phyloP scores from a whole-genome alignment of 1,284 basidiomycete genomes.

The Rhodotorula glutinis region DNA sequence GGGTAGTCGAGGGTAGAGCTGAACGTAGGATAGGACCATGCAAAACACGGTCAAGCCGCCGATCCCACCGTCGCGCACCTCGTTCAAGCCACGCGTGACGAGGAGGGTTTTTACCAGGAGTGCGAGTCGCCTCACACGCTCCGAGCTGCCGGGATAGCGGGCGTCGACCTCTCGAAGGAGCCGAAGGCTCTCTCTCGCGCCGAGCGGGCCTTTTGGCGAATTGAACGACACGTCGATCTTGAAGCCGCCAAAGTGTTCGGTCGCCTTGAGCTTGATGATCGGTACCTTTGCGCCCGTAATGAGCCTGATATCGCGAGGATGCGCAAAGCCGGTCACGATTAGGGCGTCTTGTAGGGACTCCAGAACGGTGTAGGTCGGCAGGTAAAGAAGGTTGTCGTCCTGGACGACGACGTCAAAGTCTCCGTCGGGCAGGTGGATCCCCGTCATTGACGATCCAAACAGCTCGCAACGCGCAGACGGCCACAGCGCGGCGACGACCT shows the following conservation, averaged over 20 bases:
- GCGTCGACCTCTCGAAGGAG: not conserved
- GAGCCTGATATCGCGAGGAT: not conserved
- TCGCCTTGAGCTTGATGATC: conserved; percentile 12
- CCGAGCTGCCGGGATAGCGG: not conserved
- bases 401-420: conserved; percentile 20
- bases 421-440: conserved; percentile 16
- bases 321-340: not conserved
- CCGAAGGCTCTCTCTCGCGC: conserved; percentile 8
- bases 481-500: conserved; percentile 4
- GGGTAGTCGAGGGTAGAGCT: not conserved
- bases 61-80: conserved; percentile 7
- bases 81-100: not conserved
- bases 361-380: not conserved
- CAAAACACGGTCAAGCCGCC: conserved; percentile 14
- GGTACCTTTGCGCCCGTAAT: conserved; percentile 6
- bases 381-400: not conserved
- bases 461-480: not conserved
- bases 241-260: conserved; percentile 2
- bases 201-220: conserved; percentile 1
- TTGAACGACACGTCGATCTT: conserved; percentile 20
- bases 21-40: conserved; percentile 9
- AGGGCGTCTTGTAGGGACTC: not conserved
- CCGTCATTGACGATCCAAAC: conserved; percentile 12
- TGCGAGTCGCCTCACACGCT: not conserved
- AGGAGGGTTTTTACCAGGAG: conserved; percentile 8